Evolutionary conservation across 2,329 filamentous ascomycete species (phyloP).

Genomic region (Ophiostoma montium): DNA sequence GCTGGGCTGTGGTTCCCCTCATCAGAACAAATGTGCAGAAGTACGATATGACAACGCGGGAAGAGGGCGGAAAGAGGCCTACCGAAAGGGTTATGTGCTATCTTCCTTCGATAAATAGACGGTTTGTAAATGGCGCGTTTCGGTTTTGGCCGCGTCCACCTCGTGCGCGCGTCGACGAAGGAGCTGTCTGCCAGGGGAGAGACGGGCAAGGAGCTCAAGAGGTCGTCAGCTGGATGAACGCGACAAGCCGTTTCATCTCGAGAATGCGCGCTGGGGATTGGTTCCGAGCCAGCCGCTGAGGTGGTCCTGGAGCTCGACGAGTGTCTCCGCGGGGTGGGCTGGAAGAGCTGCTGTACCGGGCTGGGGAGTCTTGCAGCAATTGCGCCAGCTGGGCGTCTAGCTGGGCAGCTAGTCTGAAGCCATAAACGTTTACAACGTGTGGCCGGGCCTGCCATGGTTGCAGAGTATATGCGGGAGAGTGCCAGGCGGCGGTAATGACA

Average conservation of each 20-base stretch:
- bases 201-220: conserved; percentile 26
- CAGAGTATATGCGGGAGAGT: too few species aligned
- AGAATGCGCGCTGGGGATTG: neutral
- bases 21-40: neutral
- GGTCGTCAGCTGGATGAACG: neutral
- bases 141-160: conserved; percentile 26
- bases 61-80: neutral
- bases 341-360: too few species aligned
- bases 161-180: conserved; percentile 31
- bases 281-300: too few species aligned
- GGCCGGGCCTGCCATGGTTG: too few species aligned
- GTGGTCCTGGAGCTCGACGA: too few species aligned
- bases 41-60: neutral
- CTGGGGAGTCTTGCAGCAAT: too few species aligned
- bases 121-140: conserved; percentile 18
- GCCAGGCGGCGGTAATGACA: too few species aligned
- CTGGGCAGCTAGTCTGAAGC: too few species aligned
- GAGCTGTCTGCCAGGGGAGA: conserved; percentile 40
- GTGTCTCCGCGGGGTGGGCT: too few species aligned
- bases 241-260: neutral
- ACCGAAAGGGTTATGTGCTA: conserved; percentile 54
- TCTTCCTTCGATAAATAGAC: conserved; percentile 37
- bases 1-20: conserved; percentile 30
- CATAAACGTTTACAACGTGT: too few species aligned
- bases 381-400: too few species aligned